These are phyloP conservation scores for Erucastrum elatum DNA, from an alignment of 345 rosid species.

Conservation along the genomic window DNA sequence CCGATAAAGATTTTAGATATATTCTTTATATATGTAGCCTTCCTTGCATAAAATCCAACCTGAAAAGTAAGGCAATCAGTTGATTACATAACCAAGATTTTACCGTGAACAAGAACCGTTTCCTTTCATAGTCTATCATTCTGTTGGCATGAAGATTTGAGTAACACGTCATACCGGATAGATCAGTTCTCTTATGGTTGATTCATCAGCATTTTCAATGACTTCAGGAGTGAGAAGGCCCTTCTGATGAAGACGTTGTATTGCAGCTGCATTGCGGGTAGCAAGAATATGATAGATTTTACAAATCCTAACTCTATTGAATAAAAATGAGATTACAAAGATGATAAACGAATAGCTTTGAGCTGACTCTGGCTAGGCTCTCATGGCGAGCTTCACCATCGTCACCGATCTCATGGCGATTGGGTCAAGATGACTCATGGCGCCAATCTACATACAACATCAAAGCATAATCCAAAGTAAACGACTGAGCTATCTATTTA, in stretches of 20 bases:
- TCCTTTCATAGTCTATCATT: not conserved
- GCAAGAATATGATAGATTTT: not conserved
- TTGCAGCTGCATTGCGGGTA: slow-evolving; percentile 64
- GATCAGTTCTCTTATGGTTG: slow-evolving; percentile 68
- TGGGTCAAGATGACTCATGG: too few relatives aligned
- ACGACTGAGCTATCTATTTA: too few relatives aligned
- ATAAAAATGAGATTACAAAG: too few relatives aligned
- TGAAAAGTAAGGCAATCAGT: slow-evolving; percentile 30
- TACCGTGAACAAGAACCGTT: not conserved
- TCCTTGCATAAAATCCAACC: slow-evolving; percentile 93
- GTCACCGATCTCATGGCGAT: too few relatives aligned
- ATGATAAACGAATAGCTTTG: not conserved
- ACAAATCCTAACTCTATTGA: too few relatives aligned
- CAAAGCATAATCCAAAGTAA: too few relatives aligned
- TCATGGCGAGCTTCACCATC: too few relatives aligned
- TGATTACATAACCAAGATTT: not conserved
- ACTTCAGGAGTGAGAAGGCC: slow-evolving; percentile 74
- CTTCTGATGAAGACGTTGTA: slow-evolving; percentile 75
- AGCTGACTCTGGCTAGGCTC: too few relatives aligned
- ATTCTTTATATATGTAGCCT: slow-evolving; percentile 87
- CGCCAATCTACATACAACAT: too few relatives aligned
- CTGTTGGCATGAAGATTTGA: not conserved
- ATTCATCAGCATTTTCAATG: slow-evolving; percentile 77
- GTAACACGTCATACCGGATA: slow-evolving; percentile 62
- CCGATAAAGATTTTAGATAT: slow-evolving; percentile 78